phyloP scores from a whole-genome alignment of 2,329 filamentous ascomycete genomes.

The Colletotrichum sp. region DNA sequence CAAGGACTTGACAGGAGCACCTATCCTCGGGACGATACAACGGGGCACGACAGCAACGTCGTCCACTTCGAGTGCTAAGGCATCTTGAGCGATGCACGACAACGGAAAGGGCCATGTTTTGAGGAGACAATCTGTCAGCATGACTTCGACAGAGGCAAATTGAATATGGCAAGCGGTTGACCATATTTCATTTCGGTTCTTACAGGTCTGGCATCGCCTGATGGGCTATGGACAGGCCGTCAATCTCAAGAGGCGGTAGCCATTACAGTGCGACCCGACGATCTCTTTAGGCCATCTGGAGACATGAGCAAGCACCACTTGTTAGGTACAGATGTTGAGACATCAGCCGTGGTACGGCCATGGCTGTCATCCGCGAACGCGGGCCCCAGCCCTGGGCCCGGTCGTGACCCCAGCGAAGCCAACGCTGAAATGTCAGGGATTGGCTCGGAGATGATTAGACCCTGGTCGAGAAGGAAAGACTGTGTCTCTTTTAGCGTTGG shows the following conservation, averaged over 20 bases:
- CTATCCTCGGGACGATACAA: constrained; percentile 4
- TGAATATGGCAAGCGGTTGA: neutral
- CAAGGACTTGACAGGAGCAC: constrained; percentile 9
- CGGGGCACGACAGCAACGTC: neutral
- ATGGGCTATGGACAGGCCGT: neutral
- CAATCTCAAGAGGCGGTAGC: neutral
- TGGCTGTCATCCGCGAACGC: neutral
- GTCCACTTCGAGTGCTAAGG: neutral
- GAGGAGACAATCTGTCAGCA: neutral
- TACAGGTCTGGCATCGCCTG: neutral
- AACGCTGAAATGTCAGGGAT: constrained; percentile 17
- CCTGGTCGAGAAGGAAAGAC: neutral
- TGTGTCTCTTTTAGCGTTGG: neutral
- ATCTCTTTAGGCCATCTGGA: neutral
- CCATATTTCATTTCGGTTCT: neutral
- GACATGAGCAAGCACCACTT: constrained; percentile 1
- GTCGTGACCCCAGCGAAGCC: constrained; percentile 5
- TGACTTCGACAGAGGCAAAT: neutral
- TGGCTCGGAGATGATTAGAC: constrained; percentile 23
- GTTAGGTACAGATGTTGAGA: neutral
- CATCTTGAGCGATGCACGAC: neutral
- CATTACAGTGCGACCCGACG: neutral
- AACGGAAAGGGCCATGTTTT: neutral
- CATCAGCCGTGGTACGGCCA: neutral
- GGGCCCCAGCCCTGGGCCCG: constrained; percentile 1